Base-by-base conservation (phyloP, 345 rosid species). In the Alliaria petiolata region DNA sequence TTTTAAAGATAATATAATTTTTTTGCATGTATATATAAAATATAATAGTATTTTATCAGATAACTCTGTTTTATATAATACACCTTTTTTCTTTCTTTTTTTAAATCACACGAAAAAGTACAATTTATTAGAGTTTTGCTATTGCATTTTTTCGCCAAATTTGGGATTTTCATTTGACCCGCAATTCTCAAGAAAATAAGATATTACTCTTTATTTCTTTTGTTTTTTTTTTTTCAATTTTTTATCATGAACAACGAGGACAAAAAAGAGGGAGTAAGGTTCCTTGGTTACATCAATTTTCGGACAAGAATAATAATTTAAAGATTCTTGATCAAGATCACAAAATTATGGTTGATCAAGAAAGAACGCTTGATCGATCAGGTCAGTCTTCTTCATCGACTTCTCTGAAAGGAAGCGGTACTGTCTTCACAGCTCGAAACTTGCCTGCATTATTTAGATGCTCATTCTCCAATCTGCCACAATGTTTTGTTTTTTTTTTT, bases 361-460 rank as follows among this genome's bases (percentile, higher is more conserved):
- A 61, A 57, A 59, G 50, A 72, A 72, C 46, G n/a, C n/a, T n/a
- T 71, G 73, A 76, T 75, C 6, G 70, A 68, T 77, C 70, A 10
- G 67, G 75, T 90, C 85, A 91, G 69, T 89, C 98, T 83, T 91
- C 91, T 65, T 87, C 97, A 60, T 85, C 96, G 63, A 85, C 92
- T 78, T 91, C 93, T 81, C 89, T 86, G 77, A 95, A 95, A 78
- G 99, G 99, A 79, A 95, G 97, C 51, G 97, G 99, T 49, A 95
- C 99, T 53, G 85, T 80, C 84, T 88, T 89, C 1, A 95, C 92
- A 43, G 97, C 99, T 81, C 97, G 81, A 70, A 88, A 95, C 67
- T 95, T 95, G 17, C 97, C 97, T 61, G 96, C 95, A 83, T 91
- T 91, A 79, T 88, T 91, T 47, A 95, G 95, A 95, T 95, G 99